Evolutionary conservation across 495 filamentous ascomycete species (phyloP).

Genomic region (Tirmania nivea): DNA sequence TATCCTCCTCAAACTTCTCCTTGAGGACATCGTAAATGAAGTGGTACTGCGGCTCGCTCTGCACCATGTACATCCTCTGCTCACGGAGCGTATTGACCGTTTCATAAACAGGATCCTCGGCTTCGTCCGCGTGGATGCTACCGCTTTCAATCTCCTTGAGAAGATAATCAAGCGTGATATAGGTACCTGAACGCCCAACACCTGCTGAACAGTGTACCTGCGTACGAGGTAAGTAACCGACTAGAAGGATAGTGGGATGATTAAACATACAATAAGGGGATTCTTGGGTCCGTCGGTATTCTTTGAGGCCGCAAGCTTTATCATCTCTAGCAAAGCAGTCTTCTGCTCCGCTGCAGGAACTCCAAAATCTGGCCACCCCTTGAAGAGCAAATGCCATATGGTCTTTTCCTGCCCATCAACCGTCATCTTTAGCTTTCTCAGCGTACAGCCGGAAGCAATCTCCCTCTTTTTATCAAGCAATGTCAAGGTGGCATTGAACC

Average conservation of each 20-base stretch:
- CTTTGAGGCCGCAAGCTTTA: slow-evolving; percentile 52
- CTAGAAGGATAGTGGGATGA: neutral
- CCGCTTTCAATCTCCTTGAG: slow-evolving; percentile 62
- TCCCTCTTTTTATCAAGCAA: slow-evolving; percentile 30
- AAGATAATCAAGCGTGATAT: slow-evolving; percentile 83
- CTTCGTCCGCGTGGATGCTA: slow-evolving; percentile 10
- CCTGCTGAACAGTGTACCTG: slow-evolving; percentile 51
- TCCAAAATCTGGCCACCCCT: slow-evolving; percentile 82
- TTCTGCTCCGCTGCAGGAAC: slow-evolving; percentile 66
- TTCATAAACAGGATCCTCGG: slow-evolving; percentile 34
- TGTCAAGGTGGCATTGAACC: slow-evolving; percentile 34
- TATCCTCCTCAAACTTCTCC: slow-evolving; percentile 30
- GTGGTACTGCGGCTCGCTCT: slow-evolving; percentile 61
- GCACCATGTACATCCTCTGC: slow-evolving; percentile 93
- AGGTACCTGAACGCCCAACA: slow-evolving; percentile 83
- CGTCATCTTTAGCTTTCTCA: slow-evolving; percentile 32
- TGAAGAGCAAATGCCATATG: slow-evolving; percentile 80
- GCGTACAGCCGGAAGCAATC: slow-evolving; percentile 24
- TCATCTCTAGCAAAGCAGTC: slow-evolving; percentile 52
- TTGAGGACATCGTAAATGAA: slow-evolving; percentile 80
- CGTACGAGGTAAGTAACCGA: slow-evolving; percentile 4
- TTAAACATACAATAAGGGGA: slow-evolving; percentile 58
- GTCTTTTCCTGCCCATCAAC: slow-evolving; percentile 41
- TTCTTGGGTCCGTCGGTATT: slow-evolving; percentile 37
- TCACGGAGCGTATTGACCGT: slow-evolving; percentile 64